Evolutionary conservation across 2,329 filamentous ascomycete species (phyloP), one percentile per base, ranked within the genome.

Genomic region (Exophiala xenobiotica): DNA sequence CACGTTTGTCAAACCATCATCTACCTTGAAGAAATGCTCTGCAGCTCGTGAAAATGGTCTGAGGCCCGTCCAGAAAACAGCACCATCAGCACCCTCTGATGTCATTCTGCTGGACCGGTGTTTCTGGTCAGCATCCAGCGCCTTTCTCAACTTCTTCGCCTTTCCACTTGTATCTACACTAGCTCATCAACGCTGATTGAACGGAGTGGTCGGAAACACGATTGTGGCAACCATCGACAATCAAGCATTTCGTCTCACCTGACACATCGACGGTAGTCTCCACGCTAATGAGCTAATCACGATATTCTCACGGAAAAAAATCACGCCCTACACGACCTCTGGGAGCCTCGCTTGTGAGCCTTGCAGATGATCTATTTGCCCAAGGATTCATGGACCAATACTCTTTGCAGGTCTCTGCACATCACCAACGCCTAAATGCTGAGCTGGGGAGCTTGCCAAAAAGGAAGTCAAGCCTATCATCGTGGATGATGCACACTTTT

Each of bases 291-390:
- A 14, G 31, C 31, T 35, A 35, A 16, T 35, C 31, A 35, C 31
- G 31, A 35, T 16, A 35, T 35, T 16, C 31, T 16, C 31, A 3
- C n/a, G 11, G 12, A 16, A 16, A 8, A 12, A 14, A 6, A 14
- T 35, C n/a, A 35, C 31, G 31, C 31, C 31, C 31, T 35, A 35
- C 8, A 16, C n/a, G 31, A 7, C 31, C 31, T 16, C 3, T 35
- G 6, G 14, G 8, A 31, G 27, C 27, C 27, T 24, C 38, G 18
- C 38, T n/a, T 40, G 38, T 20, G 19, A 40, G 38, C 38, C 38
- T 40, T 40, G 38, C 38, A 20, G 18, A 23, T 22, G 6, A 40
- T 40, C 38, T 6, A 40, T 40, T 40, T 40, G 38, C 38, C 38
- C 20, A 40, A 40, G 22, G 18, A 22, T 23, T 23, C 22, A 22